Evolutionary conservation across 2,329 filamentous ascomycete species (phyloP).

Genomic region (Graphiopsis chlorocephala): DNA sequence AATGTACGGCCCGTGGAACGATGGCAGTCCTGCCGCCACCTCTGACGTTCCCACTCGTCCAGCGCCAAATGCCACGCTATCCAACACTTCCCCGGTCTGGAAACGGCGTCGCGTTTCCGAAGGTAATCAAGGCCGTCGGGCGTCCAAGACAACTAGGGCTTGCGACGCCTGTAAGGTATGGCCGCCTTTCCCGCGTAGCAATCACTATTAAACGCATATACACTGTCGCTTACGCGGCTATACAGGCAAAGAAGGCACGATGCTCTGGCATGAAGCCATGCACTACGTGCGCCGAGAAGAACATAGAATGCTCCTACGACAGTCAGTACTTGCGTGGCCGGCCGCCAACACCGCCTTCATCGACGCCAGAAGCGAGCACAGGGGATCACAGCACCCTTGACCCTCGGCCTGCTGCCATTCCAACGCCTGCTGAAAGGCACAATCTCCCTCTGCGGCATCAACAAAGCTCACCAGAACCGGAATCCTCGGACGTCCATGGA

Average conservation of each 20-base stretch:
- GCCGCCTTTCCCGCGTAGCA: not conserved
- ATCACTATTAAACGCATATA: not conserved
- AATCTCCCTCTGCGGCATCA: not conserved
- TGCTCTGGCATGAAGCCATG: conserved; percentile 39
- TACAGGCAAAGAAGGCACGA: conserved; percentile 31
- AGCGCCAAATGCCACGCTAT: conserved; percentile 3
- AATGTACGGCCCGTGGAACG: conserved; percentile 11
- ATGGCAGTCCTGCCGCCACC: not conserved
- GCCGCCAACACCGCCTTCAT: conserved; percentile 41
- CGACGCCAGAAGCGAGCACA: conserved; percentile 9
- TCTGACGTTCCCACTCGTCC: conserved; percentile 6
- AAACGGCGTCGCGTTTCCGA: conserved; percentile 15
- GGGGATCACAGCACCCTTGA: not conserved
- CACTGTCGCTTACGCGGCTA: not conserved
- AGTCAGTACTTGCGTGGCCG: conserved; percentile 46
- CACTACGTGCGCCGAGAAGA: conserved; percentile 30
- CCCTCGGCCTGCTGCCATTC: not conserved
- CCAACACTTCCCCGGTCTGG: conserved; percentile 6
- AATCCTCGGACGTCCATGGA: conserved; percentile 51
- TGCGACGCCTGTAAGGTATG: conserved; percentile 16
- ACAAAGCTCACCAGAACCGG: conserved; percentile 44
- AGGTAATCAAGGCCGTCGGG: conserved; percentile 7
- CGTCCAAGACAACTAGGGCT: conserved; percentile 15
- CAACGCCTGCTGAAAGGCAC: not conserved
- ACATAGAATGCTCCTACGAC: conserved; percentile 43